Evolutionary conservation across 305 asterid species (phyloP), one percentile per base, ranked within the genome.

Genomic region (Withania somnifera): DNA sequence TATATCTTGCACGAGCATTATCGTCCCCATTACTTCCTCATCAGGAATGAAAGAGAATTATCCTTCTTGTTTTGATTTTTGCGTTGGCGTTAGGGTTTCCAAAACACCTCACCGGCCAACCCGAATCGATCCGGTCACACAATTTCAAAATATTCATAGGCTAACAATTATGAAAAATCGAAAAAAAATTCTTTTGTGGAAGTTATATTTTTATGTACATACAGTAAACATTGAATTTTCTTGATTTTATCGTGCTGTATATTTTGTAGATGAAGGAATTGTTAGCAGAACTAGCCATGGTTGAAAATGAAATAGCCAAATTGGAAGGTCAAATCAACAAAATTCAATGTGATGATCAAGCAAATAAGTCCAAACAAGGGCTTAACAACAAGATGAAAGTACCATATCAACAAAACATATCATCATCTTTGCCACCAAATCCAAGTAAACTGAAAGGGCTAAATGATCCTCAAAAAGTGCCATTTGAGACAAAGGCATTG

Each of bases 401-500:
- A 42, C 57, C 11, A 69, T 42, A 7, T 15, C 77, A 77, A 52
- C 86, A 81, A 14, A 36, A 68, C 14, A 47, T 34, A 58, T 15
- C 82, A 1, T 79, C 83, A 14, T 79, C 85, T 11, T 87, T 87
- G 28, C 92, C 92, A 17, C 90, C 89, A 38, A 78, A 82, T 77
- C 89, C 90, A 0, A 78, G 73, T 71, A 57, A 75, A 30, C 58
- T 7, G 68, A 84, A 50, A 32, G 86, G 88, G 54, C 22, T 84
- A 20, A 90, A 86, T 56, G 92, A 36, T 58, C 53, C 87, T 58
- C 69, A 88, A 69, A 91, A 87, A 66, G 88, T 73, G 1, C 57
- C 90, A 10, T 92, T 92, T 47, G 97, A 94, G 61, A 90, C 94
- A 1, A 94, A 91, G 87, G 91, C 96, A 34, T 82, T 93, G 87